Conservation (phyloP, 352 stramenopile genomes). For the Phytopythium litorale region DNA sequence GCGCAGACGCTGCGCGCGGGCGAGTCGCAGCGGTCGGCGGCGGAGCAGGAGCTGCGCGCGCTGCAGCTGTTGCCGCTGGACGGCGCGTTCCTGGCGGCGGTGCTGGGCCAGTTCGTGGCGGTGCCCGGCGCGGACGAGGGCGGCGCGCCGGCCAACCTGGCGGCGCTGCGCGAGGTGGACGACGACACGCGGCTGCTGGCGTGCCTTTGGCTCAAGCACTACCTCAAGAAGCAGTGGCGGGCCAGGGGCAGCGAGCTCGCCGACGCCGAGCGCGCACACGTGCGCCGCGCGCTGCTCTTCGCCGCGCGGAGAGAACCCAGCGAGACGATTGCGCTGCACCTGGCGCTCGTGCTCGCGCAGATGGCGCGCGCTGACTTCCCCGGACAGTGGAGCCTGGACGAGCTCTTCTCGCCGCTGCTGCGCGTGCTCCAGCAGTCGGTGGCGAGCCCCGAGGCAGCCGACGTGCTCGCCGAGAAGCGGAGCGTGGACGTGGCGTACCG, state of each 20-base stretch:
- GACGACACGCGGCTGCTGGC: slow-evolving; percentile 55
- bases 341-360: slow-evolving; percentile 57
- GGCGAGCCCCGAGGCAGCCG: background rate
- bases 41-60: slow-evolving; percentile 54
- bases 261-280: slow-evolving; percentile 40
- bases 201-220: slow-evolving; percentile 79
- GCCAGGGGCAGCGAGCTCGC: slow-evolving; percentile 17
- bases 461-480: slow-evolving; percentile 25
- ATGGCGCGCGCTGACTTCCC: slow-evolving; percentile 79
- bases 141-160: slow-evolving; percentile 19
- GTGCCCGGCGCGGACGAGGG: slow-evolving; percentile 20
- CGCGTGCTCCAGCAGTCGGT: slow-evolving; percentile 31
- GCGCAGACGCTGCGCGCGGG: slow-evolving; percentile 33
- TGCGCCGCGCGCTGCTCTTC: slow-evolving; percentile 53
- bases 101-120: slow-evolving; percentile 48
- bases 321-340: slow-evolving; percentile 48
- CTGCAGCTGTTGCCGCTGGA: slow-evolving; percentile 34
- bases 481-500: slow-evolving; percentile 63
- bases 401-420: slow-evolving; percentile 64
- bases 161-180: slow-evolving; percentile 25
- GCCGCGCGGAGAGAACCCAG: slow-evolving; percentile 65
- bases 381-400: slow-evolving; percentile 51
- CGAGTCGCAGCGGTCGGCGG: slow-evolving; percentile 34
- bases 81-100: slow-evolving; percentile 28
- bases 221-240: slow-evolving; percentile 52